Conservation (phyloP, 2,329 filamentous ascomycete genomes). For the Pseudocercospora fijiensis region DNA sequence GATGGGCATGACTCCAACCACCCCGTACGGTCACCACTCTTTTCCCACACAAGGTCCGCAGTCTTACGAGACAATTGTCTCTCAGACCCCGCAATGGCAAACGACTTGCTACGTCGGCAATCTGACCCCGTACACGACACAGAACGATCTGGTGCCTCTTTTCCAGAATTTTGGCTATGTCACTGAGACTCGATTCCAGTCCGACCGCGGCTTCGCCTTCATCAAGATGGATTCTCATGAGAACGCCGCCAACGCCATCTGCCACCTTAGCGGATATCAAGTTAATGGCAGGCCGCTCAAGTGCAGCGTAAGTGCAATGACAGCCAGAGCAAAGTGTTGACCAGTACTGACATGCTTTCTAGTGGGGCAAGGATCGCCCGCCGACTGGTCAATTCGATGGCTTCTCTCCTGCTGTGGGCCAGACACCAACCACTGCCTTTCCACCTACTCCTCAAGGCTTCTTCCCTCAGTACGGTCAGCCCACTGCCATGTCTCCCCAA, state of each 20-base stretch:
- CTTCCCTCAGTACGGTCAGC: constrained; percentile 92
- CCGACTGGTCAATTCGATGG: constrained; percentile 80
- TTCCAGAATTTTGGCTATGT: constrained; percentile 99
- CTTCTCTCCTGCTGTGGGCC: constrained; percentile 71
- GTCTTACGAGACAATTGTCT: constrained; percentile 95
- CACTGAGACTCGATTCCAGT: constrained; percentile 95
- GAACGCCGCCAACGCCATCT: constrained; percentile 97
- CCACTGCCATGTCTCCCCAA: constrained; percentile 57
- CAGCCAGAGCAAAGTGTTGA: neutral
- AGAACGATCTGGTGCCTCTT: constrained; percentile 92
- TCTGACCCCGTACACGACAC: constrained; percentile 93
- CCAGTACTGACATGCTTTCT: constrained; percentile 35
- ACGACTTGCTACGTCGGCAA: constrained; percentile 98
- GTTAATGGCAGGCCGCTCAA: constrained; percentile 96
- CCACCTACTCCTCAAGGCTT: constrained; percentile 73
- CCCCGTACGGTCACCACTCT: constrained; percentile 85
- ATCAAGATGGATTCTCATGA: constrained; percentile 99
- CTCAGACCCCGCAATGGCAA: constrained; percentile 95
- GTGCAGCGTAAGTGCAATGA: constrained; percentile 80
- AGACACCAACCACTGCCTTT: constrained; percentile 64
- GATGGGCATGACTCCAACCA: constrained; percentile 97
- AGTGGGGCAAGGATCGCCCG: constrained; percentile 99
- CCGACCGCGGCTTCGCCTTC: constrained; percentile 95
- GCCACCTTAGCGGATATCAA: constrained; percentile 95
- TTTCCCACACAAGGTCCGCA: constrained; percentile 96